Evolutionary conservation across 208 protist species (phyloP).

Genomic region (Tritrichomonas foetus): DNA sequence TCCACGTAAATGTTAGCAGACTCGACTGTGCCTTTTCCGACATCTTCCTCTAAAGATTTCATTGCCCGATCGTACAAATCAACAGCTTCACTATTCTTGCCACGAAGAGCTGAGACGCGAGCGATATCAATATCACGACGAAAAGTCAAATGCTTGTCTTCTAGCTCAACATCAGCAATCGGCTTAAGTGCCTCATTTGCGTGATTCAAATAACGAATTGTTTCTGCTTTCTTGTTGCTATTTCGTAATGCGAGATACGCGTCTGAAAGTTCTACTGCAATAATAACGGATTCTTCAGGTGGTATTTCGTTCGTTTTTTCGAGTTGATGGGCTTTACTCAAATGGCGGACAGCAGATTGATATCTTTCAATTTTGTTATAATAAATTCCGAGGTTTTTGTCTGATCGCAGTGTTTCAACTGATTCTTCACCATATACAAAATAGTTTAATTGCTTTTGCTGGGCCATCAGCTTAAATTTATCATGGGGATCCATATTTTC

Average conservation of each 20-base stretch:
- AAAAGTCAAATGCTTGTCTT: neutral
- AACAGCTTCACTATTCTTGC: neutral
- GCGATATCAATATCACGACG: neutral
- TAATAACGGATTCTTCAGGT: neutral
- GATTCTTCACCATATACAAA: too few relatives aligned
- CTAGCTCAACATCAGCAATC: neutral
- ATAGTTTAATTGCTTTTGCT: too few relatives aligned
- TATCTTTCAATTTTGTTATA: neutral
- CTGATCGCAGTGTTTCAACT: too few relatives aligned
- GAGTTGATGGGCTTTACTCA: neutral
- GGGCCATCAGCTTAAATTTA: too few relatives aligned
- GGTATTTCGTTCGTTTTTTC: neutral
- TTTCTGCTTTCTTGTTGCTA: too few relatives aligned
- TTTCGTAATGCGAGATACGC: neutral
- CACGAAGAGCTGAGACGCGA: neutral
- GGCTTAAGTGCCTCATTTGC: neutral
- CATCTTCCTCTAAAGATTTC: neutral
- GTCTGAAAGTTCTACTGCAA: constrained; percentile 1
- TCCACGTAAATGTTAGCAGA: neutral
- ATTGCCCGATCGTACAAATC: neutral
- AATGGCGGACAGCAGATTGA: neutral
- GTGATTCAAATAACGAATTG: neutral
- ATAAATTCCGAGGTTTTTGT: neutral
- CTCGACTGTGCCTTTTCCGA: neutral
- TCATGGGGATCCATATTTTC: too few relatives aligned